Evolutionary conservation across 257 asterid species (phyloP).

Genomic region (Nemophila menziesii): DNA sequence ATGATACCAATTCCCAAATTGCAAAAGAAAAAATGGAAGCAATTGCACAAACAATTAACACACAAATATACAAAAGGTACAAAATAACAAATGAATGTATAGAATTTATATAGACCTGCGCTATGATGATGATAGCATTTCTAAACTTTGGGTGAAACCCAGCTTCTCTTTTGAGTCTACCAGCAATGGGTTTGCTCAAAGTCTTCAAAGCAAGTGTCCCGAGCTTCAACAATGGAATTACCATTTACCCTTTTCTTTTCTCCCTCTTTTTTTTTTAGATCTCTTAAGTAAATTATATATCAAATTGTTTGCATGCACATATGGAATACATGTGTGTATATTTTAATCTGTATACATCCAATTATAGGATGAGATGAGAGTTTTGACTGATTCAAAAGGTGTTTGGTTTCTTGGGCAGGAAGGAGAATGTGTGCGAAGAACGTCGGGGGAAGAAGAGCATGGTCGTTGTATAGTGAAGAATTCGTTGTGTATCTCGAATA

Average conservation of each 20-base stretch:
- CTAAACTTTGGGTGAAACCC: slow-evolving; percentile 79
- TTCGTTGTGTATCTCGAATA: too few species aligned
- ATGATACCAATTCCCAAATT: too few species aligned
- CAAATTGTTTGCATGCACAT: not conserved
- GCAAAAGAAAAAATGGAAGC: not conserved
- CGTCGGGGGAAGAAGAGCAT: slow-evolving; percentile 6
- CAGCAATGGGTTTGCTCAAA: slow-evolving; percentile 81
- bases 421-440: slow-evolving; percentile 19
- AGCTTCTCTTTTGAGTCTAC: slow-evolving; percentile 63
- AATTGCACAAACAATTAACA: too few species aligned
- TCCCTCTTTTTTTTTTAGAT: not conserved
- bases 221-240: slow-evolving; percentile 73
- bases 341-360: too few species aligned
- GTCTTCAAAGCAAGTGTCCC: slow-evolving; percentile 92
- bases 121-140: slow-evolving; percentile 49
- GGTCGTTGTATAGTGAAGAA: too few species aligned
- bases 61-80: not conserved
- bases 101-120: slow-evolving; percentile 46
- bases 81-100: not conserved
- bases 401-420: slow-evolving; percentile 30
- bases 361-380: not conserved
- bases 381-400: not conserved
- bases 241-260: slow-evolving; percentile 24
- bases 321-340: not conserved
- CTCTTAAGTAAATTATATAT: not conserved